These are phyloP conservation scores for Camelina neglecta DNA, from an alignment of 345 rosid species.

Conservation along the genomic window DNA sequence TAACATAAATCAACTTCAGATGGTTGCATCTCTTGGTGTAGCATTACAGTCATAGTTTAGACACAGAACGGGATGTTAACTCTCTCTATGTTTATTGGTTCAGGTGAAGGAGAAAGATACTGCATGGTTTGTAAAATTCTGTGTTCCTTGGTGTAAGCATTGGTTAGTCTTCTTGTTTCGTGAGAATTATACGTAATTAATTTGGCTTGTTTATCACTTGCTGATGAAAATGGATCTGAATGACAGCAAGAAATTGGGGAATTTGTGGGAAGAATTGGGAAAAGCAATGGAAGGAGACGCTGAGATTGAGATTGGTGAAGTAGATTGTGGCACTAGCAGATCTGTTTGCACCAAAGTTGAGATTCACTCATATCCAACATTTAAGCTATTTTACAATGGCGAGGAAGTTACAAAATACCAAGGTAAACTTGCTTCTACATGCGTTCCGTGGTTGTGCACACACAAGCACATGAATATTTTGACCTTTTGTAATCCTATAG, in stretches of 20 bases:
- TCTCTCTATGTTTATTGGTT: constrained; percentile 25
- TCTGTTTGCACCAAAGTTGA: constrained; percentile 82
- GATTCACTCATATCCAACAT: constrained; percentile 94
- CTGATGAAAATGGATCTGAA: constrained; percentile 22
- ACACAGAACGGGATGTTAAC: background rate
- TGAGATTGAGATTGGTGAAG: constrained; percentile 96
- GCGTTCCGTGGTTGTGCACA: no score
- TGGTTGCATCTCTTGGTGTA: constrained; percentile 18
- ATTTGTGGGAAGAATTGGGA: constrained; percentile 92
- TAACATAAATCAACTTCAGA: constrained; percentile 11
- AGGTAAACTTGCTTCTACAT: constrained; percentile 53
- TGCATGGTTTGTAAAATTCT: constrained; percentile 93
- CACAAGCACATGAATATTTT: no score
- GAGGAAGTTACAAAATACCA: constrained; percentile 88
- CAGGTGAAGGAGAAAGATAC: constrained; percentile 98
- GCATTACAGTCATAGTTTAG: constrained; percentile 1
- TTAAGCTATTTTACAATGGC: constrained; percentile 87
- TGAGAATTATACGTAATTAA: background rate
- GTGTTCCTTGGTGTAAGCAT: constrained; percentile 99
- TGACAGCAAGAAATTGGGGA: constrained; percentile 87
- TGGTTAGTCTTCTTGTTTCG: constrained; percentile 59
- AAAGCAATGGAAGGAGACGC: constrained; percentile 89
- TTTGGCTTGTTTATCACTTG: constrained; percentile 18
- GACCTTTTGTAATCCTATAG: background rate
- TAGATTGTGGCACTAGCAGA: constrained; percentile 80